Percentiles rank a stretch among this genome's conserved stretches.
Evolutionary conservation across 2,329 filamentous ascomycete species (phyloP).

Genomic region (Aspergillus floridensis): DNA sequence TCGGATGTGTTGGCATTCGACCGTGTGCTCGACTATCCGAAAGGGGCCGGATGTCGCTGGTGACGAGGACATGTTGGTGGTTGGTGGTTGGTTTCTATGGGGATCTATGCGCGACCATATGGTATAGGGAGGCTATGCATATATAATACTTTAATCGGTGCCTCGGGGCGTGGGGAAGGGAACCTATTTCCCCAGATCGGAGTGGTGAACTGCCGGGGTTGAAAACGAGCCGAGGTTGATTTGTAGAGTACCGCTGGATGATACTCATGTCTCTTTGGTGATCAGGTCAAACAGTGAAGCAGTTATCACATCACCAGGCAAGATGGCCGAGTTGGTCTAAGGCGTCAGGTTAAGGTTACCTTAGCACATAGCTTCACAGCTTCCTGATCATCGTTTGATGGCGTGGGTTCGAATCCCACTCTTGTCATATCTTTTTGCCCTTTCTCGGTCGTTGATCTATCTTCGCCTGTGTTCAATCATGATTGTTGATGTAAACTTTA

Average conservation of each 20-base stretch:
- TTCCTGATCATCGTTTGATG: constrained; percentile 5
- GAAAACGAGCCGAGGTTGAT: background rate
- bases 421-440: constrained; percentile 5
- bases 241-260: background rate
- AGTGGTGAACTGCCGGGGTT: background rate
- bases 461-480: no score
- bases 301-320: constrained; percentile 16
- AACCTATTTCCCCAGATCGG: background rate
- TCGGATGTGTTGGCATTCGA: constrained; percentile 74
- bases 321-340: constrained; percentile 40
- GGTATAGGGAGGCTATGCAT: background rate
- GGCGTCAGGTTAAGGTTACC: constrained; percentile 20
- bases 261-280: fast-evolving
- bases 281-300: background rate
- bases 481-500: no score
- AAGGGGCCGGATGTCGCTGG: constrained; percentile 49
- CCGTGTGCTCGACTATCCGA: constrained; percentile 67
- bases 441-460: no score
- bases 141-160: background rate
- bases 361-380: constrained; percentile 2
- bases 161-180: background rate
- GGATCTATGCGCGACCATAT: background rate
- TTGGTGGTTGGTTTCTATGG: constrained; percentile 8
- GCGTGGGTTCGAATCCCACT: constrained; percentile 7
- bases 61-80: constrained; percentile 28